Base-by-base conservation (phyloP, 345 rosid species). In the Populus ilicifolia region DNA sequence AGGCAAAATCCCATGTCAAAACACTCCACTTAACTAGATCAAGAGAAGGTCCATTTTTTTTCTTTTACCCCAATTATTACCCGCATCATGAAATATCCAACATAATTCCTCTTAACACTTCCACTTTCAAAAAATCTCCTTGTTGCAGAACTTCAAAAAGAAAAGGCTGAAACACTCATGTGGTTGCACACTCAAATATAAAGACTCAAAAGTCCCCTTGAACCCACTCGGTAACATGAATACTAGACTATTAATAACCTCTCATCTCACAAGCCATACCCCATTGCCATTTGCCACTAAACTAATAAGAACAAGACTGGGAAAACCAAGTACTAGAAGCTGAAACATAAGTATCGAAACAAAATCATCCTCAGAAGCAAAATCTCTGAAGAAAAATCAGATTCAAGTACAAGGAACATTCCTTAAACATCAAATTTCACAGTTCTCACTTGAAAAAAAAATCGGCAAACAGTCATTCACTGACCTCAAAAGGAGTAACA, bases 401-500 rank as follows among this genome's bases (percentile, higher is more conserved):
- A 14, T 46, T 46, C 18, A 46, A 46, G 5, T 46, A 30, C 43
- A 14, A 30, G 23, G 5, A 67, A n/a, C 14, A 8, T 21, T 61
- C 65, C 11, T 10, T 61, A 4, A 18, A 67, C 6, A 64, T 27
- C 46, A 41, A 41, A 41, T 41, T 9, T 41, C 46, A 41, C 4
- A 41, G 46, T 41, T 41, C 46, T 21, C 44, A 39, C 10, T 6
- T 41, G n/a, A 78, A 18, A 48, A 65, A 64, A 56, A 5, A 10
- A 17, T n/a, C 39, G 62, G 27, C 61, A 21, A 76, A 70, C 68
- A 64, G 52, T 39, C 6, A 56, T 5, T 36, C 6, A 54, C 74
- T 46, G 39, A 92, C 98, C 97, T 96, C 98, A 69, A 96, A 96
- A 8, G 99, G 99, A 35, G 99, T 92, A 25, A 96, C 98, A 74